Conservation (phyloP, 371 early-diverging fungal genomes). For the Lichtheimia ornata region DNA sequence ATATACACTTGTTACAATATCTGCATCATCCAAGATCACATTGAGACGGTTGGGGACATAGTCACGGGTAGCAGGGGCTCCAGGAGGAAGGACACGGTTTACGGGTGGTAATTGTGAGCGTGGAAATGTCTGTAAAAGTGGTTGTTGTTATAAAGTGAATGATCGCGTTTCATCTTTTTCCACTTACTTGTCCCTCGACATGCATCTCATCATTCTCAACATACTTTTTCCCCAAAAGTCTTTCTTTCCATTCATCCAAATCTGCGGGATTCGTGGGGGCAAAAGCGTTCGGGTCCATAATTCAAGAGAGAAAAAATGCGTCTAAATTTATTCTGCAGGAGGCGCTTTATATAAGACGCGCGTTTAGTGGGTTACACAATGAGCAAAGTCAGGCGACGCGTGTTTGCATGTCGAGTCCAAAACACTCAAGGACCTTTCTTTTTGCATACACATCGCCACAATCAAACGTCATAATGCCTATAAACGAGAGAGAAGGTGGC, state of each 20-base stretch:
- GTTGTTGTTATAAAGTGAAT: background rate
- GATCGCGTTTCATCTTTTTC: too few species aligned
- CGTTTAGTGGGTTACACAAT: too few species aligned
- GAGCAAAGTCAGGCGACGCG: too few species aligned
- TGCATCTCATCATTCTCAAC: slow-evolving; percentile 15
- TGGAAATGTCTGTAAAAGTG: background rate
- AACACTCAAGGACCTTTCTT: too few species aligned
- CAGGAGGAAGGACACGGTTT: background rate
- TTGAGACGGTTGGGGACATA: slow-evolving; percentile 1
- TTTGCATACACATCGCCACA: too few species aligned
- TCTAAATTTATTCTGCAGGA: too few species aligned
- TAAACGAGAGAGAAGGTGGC: too few species aligned
- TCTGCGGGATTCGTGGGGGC: background rate
- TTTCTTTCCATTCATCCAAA: slow-evolving; percentile 15
- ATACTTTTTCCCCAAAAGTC: slow-evolving; percentile 16
- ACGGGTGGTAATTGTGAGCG: background rate
- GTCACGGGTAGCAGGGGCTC: background rate
- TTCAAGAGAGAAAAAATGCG: background rate
- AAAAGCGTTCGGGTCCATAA: background rate
- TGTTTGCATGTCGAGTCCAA: too few species aligned
- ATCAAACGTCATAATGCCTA: too few species aligned
- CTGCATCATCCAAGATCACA: background rate
- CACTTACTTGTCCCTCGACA: background rate
- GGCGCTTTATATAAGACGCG: too few species aligned
- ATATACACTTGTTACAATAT: background rate